Conservation (phyloP, 768 basidiomycete genomes). For the Megacollybia marginata region DNA sequence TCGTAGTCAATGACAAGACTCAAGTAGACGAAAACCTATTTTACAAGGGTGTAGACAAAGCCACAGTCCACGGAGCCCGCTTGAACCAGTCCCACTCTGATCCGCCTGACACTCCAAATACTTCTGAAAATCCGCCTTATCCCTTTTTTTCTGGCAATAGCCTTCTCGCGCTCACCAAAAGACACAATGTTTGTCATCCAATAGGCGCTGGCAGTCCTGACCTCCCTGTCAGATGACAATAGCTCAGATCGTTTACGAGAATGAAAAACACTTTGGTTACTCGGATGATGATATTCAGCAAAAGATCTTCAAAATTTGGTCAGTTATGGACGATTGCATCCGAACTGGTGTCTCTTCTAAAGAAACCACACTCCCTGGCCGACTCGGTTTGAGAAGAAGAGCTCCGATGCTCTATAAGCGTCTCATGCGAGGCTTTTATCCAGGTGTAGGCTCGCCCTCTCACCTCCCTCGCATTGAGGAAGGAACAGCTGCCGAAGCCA, state of each 20-base stretch:
- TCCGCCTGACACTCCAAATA: not conserved
- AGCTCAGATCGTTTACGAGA: slow-evolving; percentile 90
- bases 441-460: slow-evolving; percentile 31
- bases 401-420: slow-evolving; percentile 87
- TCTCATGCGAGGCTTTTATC: slow-evolving; percentile 77
- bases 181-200: slow-evolving; percentile 62
- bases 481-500: not conserved
- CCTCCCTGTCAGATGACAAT: slow-evolving; percentile 65
- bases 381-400: slow-evolving; percentile 67
- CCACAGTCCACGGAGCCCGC: slow-evolving; percentile 70
- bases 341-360: slow-evolving; percentile 74
- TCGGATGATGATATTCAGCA: slow-evolving; percentile 66
- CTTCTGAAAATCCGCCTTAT: slow-evolving; percentile 63
- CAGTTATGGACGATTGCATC: slow-evolving; percentile 91
- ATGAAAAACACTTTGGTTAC: slow-evolving; percentile 77
- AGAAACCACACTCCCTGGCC: slow-evolving; percentile 81
- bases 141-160: slow-evolving; percentile 75
- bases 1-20: slow-evolving; percentile 92
- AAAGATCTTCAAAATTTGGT: slow-evolving; percentile 81
- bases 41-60: slow-evolving; percentile 88
- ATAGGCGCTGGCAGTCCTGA: slow-evolving; percentile 2
- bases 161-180: slow-evolving; percentile 66
- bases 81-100: slow-evolving; percentile 47
- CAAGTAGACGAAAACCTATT: slow-evolving; percentile 93
- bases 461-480: slow-evolving; percentile 5